Evolutionary conservation across 306 rosid genomes (phyloP).

Genomic region (Castanea sativa): DNA sequence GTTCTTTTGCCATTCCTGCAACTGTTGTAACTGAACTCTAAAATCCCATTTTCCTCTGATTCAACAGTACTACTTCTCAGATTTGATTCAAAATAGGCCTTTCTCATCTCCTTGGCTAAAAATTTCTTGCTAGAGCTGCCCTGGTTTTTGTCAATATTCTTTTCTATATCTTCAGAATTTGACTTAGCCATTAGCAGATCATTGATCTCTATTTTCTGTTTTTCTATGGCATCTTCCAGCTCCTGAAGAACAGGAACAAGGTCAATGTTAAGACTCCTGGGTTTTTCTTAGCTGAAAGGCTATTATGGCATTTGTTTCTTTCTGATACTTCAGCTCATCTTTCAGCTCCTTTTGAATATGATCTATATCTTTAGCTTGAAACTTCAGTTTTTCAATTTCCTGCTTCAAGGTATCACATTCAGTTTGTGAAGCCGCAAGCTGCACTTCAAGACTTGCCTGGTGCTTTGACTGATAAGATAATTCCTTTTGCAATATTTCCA

Average conservation of each 20-base stretch:
- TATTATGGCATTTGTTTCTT: conserved; percentile 61
- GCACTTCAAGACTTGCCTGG: conserved; percentile 44
- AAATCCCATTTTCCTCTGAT: conserved; percentile 29
- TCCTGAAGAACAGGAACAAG: conserved; percentile 84
- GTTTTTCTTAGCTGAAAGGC: conserved; percentile 69
- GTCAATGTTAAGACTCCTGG: conserved; percentile 80
- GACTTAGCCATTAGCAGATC: conserved; percentile 39
- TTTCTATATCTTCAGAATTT: conserved; percentile 25
- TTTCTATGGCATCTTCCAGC: conserved; percentile 68
- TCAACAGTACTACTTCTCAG: conserved; percentile 19
- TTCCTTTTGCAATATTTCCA: conserved; percentile 56
- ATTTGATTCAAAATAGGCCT: conserved; percentile 24
- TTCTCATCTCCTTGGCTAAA: conserved; percentile 23
- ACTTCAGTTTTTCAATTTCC: conserved; percentile 53
- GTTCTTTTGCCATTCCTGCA: conserved; percentile 30
- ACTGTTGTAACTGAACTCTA: conserved; percentile 18
- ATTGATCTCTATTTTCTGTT: conserved; percentile 61
- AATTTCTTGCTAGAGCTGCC: conserved; percentile 29
- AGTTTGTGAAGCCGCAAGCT: conserved; percentile 53
- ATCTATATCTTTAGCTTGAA: conserved; percentile 41
- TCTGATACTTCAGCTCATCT: conserved; percentile 73
- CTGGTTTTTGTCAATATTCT: conserved; percentile 21
- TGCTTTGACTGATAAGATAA: conserved; percentile 56
- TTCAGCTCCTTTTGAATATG: conserved; percentile 44
- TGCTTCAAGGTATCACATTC: conserved; percentile 51